A percentile compares a stretch with the other conserved stretches of the same genome.
Conservation (phyloP, 306 rosid genomes). For the Cercis canadensis region DNA sequence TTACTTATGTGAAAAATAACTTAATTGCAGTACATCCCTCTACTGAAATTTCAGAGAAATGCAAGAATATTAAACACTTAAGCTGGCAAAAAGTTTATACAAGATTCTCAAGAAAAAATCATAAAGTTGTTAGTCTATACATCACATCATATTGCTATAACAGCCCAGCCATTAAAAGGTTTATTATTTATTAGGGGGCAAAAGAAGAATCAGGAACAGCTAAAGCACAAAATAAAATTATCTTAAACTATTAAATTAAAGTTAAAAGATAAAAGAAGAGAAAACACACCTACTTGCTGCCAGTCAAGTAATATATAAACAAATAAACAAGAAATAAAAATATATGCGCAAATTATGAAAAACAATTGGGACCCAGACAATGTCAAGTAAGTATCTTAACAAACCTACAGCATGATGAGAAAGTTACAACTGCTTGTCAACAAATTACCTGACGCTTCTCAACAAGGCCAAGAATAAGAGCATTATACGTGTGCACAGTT, state of each 20-base stretch:
- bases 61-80: background rate
- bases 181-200: too few species aligned
- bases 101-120: too few species aligned
- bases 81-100: background rate
- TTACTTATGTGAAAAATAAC: background rate
- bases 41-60: background rate
- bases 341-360: background rate
- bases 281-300: background rate
- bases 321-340: too few species aligned
- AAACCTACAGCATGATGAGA: background rate
- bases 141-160: too few species aligned
- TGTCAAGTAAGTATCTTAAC: background rate
- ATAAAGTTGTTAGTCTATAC: background rate
- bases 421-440: slow-evolving; percentile 14
- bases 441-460: slow-evolving; percentile 86
- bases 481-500: slow-evolving; percentile 92
- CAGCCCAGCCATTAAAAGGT: too few species aligned
- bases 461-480: slow-evolving; percentile 93
- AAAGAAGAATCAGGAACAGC: too few species aligned
- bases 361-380: background rate
- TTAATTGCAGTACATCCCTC: background rate
- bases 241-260: too few species aligned
- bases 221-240: too few species aligned
- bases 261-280: too few species aligned
- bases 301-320: too few species aligned